phyloP scores from a whole-genome alignment of 345 rosid species.

The Eucalyptus regnans region DNA sequence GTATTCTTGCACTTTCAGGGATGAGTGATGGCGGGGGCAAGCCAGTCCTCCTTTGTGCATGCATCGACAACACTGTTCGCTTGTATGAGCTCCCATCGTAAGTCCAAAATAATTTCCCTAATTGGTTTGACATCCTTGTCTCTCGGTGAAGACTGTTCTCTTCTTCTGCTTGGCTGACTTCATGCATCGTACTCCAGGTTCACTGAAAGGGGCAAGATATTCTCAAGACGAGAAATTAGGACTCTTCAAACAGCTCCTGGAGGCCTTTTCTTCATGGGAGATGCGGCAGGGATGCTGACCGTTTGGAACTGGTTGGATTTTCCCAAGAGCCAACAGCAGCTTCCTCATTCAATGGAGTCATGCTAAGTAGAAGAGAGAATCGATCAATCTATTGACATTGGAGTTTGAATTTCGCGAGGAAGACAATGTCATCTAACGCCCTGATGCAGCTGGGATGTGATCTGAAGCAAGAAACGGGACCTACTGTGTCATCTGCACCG shows the following conservation, averaged over 20 bases:
- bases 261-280: slow-evolving; percentile 3
- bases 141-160: neutral
- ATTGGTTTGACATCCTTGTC: neutral
- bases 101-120: neutral
- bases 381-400: neutral
- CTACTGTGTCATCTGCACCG: neutral
- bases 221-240: neutral
- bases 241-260: neutral
- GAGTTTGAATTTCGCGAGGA: too few species aligned
- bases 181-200: neutral
- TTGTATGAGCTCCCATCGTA: slow-evolving; percentile 39
- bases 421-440: neutral
- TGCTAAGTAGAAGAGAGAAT: neutral
- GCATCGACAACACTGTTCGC: slow-evolving; percentile 19
- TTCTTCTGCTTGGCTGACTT: neutral
- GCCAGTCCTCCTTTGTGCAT: slow-evolving; percentile 34
- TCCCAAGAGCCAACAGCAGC: neutral
- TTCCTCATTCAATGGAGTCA: neutral
- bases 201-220: slow-evolving; percentile 5
- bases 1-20: slow-evolving; percentile 24
- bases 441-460: neutral
- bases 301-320: slow-evolving; percentile 17
- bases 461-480: neutral
- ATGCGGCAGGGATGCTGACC: slow-evolving; percentile 20
- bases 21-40: slow-evolving; percentile 26